Conservation (phyloP, 305 asterid species). For the Fraxinus sp. region DNA sequence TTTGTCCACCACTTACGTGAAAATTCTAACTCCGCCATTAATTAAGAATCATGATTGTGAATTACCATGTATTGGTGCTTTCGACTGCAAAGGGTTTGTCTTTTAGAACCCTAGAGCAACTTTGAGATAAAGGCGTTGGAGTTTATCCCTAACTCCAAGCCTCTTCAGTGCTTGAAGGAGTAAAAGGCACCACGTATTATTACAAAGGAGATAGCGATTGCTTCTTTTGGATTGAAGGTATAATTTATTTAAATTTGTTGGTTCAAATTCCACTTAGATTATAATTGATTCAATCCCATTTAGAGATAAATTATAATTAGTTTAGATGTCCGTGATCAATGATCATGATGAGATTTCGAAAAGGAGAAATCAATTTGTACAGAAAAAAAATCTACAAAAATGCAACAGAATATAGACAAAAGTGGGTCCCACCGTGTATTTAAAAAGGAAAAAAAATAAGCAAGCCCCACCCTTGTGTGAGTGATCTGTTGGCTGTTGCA, state of each 20-base stretch:
- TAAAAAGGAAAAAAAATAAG: too few relatives aligned
- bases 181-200: not conserved
- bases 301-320: not conserved
- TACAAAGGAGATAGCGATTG: not conserved
- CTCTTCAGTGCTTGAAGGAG: not conserved
- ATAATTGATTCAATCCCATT: not conserved
- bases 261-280: not conserved
- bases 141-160: not conserved
- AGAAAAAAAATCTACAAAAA: too few relatives aligned
- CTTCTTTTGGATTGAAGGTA: not conserved
- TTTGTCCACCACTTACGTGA: not conserved
- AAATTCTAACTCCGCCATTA: not conserved
- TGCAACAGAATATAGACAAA: too few relatives aligned
- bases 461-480: too few relatives aligned
- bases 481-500: too few relatives aligned
- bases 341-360: not conserved
- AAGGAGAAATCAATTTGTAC: not conserved
- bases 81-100: not conserved
- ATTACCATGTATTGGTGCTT: not conserved
- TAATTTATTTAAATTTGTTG: not conserved
- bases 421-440: too few relatives aligned
- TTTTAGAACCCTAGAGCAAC: not conserved
- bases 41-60: not conserved
- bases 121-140: not conserved
- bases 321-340: not conserved